Base-by-base conservation (phyloP, 768 basidiomycete species). In the Infundibulicybe gibba region DNA sequence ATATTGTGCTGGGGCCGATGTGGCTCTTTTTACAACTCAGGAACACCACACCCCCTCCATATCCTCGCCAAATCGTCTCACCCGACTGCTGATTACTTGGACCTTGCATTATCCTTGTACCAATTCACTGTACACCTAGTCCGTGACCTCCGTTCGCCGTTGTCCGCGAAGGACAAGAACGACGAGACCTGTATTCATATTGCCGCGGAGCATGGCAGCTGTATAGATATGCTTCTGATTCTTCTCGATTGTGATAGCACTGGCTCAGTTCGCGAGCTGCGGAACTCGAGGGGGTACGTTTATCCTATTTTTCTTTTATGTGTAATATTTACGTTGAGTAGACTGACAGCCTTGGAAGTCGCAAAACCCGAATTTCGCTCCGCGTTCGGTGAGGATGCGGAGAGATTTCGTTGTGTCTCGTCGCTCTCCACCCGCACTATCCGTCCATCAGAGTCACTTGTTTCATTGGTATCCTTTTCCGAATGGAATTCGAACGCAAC, bases 121-220 rank as follows among this genome's bases (percentile, higher is more conserved):
- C 68, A 73, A 52, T 84, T 88, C 61, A 68, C 79, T 60, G 62
- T 77, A 52, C 87, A 90, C 62, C 76, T 90, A 47, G 74, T 90
- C 32, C 70, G 71, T 47, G 82, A 87, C 57, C 78, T 90, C 25
- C 79, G 77, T 25, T 82, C 84, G 5, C 87, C 88, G 0, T 60
- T 90, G 35, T 72, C 78, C 21, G 84, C 87, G 15, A 66, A 72
- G 40, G 85, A 90, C 61, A 76, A 67, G 51, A 64, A 83, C 44
- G 79, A 80, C 53, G 87, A 90, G 58, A 90, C 88, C 3, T 88
- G 86, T 68, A 72, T 90, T 41, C 88, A 90, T 68, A 68, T 88
- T 49, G 87, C 87, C 40, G 88, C 88, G 11, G 86, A 88, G 56
- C 78, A 80, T 53, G 88, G 87, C 40, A 68, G 75, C 45, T 86